These are phyloP conservation scores for Cymbopogon citratus DNA, from an alignment of 176 grass and related monocot species.

Conservation along the genomic window DNA sequence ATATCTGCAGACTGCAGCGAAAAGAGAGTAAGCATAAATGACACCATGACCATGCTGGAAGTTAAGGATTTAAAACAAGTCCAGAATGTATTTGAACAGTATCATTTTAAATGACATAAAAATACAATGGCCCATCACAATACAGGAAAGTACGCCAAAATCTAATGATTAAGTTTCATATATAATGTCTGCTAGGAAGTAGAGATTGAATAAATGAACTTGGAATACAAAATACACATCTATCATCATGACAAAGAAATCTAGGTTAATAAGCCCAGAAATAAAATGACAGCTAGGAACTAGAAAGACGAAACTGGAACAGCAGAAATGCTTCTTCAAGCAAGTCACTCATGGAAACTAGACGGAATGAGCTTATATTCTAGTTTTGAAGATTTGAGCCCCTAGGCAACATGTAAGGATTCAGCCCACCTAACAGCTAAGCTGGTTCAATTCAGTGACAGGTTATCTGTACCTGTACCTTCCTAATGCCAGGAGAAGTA, in stretches of 20 bases:
- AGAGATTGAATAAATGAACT: neutral
- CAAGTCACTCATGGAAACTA: neutral
- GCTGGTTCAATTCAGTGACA: neutral
- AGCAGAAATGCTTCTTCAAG: neutral
- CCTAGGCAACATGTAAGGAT: neutral
- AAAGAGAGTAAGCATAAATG: neutral
- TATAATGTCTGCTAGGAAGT: neutral
- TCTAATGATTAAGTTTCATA: neutral
- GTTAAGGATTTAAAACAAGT: neutral
- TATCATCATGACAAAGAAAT: neutral
- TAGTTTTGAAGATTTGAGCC: neutral
- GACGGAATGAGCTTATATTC: neutral
- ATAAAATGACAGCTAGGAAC: neutral
- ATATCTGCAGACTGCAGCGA: neutral
- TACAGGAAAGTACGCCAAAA: neutral
- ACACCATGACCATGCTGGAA: neutral
- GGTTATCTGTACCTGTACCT: slow-evolving; percentile 23
- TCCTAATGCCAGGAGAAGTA: slow-evolving; percentile 2
- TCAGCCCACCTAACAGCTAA: neutral
- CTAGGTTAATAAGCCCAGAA: neutral
- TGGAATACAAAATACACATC: neutral
- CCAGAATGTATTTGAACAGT: neutral
- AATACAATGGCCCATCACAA: neutral
- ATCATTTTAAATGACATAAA: neutral
- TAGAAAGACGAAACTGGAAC: neutral